Base-by-base conservation (phyloP, 306 rosid genomes). In the Carpinus viminea region DNA sequence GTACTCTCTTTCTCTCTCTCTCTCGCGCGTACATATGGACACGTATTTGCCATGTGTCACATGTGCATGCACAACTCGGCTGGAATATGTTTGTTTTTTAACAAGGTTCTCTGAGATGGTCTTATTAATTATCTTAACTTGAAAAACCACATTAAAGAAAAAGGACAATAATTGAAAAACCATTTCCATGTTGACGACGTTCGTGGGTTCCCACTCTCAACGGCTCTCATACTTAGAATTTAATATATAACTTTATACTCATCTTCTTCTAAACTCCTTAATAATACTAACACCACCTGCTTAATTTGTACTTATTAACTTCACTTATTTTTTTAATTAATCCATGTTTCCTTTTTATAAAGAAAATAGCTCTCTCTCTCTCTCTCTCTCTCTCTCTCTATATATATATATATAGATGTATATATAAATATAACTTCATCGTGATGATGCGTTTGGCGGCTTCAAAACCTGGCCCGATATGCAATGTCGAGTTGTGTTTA, bases 271-370 rank as follows among this genome's bases (percentile, higher is more conserved):
- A 15, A 28, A 46, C 21, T 45, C 24, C 15, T 38, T 20, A 26
- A 56, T 38, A 13, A 26, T 46, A 45, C 4, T 10, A 52, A 4
- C 20, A 16, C 5, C 41, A 24, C 51, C 13, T 79, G 47, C 16
- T 73, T 31, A 31, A 31, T 38, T 79, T 73, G 73, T 51, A 46
- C 38, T 16, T 73, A 79, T 72, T 73, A 65, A 72, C 57, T 62
- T 79, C 68, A 72, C 65, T 20, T 60, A 61, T 11, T 45, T 69
- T 11, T 72, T 60, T 78, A 53, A 26, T 53, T 55, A 4, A 41
- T 70, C 13, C 6, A 13, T n/a, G 34, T 56, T n/a, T 41, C 8
- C 6, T 41, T 41, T 5, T 41, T 5, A 5, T 41, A 5, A 41
- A 41, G 45, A 41, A 41, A 41, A 31, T 31, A 31, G 34, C 34